These are phyloP conservation scores for Microbotryum lychnidis-dioicae DNA, from an alignment of 1,284 basidiomycete species.

Conservation along the genomic window DNA sequence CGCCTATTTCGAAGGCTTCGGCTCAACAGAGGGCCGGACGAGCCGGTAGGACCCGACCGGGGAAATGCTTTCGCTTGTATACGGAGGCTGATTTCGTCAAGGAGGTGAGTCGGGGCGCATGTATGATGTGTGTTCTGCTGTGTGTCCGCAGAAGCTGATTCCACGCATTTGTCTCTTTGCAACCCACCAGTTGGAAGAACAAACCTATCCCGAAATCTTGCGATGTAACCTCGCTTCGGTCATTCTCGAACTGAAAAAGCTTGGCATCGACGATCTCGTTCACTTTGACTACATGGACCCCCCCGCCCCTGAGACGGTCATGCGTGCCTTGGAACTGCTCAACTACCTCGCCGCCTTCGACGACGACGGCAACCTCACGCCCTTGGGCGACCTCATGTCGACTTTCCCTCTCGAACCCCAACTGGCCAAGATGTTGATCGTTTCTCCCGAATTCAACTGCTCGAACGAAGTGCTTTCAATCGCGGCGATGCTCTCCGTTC, in stretches of 20 bases:
- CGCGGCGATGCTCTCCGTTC: slow-evolving; percentile 91
- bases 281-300: slow-evolving; percentile 94
- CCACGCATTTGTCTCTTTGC: neutral
- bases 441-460: slow-evolving; percentile 89
- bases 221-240: slow-evolving; percentile 87
- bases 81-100: slow-evolving; percentile 96
- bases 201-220: slow-evolving; percentile 93
- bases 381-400: slow-evolving; percentile 85
- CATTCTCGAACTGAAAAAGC: slow-evolving; percentile 86
- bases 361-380: slow-evolving; percentile 85
- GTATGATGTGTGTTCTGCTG: no score
- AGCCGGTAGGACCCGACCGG: slow-evolving; percentile 88
- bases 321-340: slow-evolving; percentile 91
- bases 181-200: slow-evolving; percentile 63
- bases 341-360: slow-evolving; percentile 89
- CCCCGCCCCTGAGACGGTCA: slow-evolving; percentile 92
- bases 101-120: slow-evolving; percentile 42
- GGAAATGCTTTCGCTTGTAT: slow-evolving; percentile 94
- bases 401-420: slow-evolving; percentile 98
- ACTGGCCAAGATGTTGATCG: slow-evolving; percentile 89
- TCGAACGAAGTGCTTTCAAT: slow-evolving; percentile 93
- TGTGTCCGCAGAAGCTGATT: no score
- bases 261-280: slow-evolving; percentile 58
- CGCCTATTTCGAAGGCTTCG: slow-evolving; percentile 91
- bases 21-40: slow-evolving; percentile 95